A percentile compares a stretch with the other conserved stretches of the same genome.
Conservation (phyloP, 1,139 yeast genomes). For the Yamadazyma taylorii region DNA sequence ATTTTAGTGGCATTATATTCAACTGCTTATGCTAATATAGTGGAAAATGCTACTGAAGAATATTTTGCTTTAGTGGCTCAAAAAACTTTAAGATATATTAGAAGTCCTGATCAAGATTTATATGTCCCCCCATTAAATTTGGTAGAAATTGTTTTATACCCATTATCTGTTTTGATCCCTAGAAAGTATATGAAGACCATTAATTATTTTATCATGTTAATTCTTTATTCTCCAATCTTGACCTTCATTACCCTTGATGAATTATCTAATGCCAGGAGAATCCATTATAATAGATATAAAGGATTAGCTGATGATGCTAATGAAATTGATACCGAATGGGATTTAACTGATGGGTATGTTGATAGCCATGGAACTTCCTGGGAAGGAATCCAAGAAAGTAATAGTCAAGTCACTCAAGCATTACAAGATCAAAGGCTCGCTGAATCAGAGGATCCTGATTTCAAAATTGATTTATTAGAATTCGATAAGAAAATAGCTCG, state of each 20-base stretch:
- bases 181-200: constrained; percentile 31
- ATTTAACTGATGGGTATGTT: constrained; percentile 73
- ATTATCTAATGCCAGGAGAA: constrained; percentile 63
- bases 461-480: constrained; percentile 45
- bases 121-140: constrained; percentile 85
- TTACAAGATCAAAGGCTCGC: constrained; percentile 56
- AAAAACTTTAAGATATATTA: constrained; percentile 75
- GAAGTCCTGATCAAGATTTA: constrained; percentile 87
- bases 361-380: constrained; percentile 36
- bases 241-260: constrained; percentile 63
- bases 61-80: constrained; percentile 83
- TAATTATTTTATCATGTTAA: constrained; percentile 56
- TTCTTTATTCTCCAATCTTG: constrained; percentile 69
- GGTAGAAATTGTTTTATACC: constrained; percentile 54
- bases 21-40: constrained; percentile 79
- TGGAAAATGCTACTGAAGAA: constrained; percentile 78
- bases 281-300: constrained; percentile 66
- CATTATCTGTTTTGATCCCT: constrained; percentile 31
- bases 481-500: constrained; percentile 51
- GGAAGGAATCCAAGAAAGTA: constrained; percentile 42
- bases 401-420: constrained; percentile 36
- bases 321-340: constrained; percentile 80
- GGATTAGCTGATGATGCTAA: constrained; percentile 78
- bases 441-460: constrained; percentile 72
- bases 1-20: constrained; percentile 82